These are phyloP conservation scores for Phytophthora constricta DNA, from an alignment of 352 stramenopile genomes.

Conservation along the genomic window DNA sequence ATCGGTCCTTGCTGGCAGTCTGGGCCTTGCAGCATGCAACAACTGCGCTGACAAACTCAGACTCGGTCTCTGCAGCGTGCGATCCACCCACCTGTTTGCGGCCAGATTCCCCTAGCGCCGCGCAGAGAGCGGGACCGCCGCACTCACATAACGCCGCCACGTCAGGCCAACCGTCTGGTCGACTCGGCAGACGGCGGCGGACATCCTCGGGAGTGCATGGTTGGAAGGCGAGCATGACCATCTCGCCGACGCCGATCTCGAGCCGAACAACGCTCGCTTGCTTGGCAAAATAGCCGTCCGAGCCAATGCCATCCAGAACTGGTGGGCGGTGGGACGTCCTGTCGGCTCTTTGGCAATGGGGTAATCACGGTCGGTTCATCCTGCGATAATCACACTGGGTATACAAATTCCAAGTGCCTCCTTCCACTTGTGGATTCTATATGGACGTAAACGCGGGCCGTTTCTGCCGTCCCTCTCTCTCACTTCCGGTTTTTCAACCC, in stretches of 20 bases:
- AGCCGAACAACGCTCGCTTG: too few species aligned
- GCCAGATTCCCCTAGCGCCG: conserved; percentile 7
- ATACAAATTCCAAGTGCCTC: neutral
- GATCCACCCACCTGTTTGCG: neutral
- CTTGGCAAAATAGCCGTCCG: neutral
- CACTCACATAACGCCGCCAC: conserved; percentile 22
- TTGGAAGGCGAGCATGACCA: too few species aligned
- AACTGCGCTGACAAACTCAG: too few species aligned
- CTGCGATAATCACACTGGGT: neutral
- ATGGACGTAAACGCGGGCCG: neutral
- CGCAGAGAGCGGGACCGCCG: conserved; percentile 31
- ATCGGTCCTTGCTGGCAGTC: too few species aligned
- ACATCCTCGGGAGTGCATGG: too few species aligned
- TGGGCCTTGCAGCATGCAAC: too few species aligned
- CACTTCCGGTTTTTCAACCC: neutral
- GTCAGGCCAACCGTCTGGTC: conserved; percentile 11
- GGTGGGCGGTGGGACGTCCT: too few species aligned
- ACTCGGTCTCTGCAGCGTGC: conserved; percentile 5
- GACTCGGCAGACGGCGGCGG: conserved; percentile 1
- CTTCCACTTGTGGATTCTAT: too few species aligned
- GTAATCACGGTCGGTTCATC: neutral
- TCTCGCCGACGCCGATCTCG: too few species aligned
- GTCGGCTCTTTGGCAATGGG: too few species aligned
- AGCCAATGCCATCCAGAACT: neutral
- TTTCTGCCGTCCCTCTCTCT: neutral